Evolutionary conservation across 2,329 filamentous ascomycete genomes (phyloP), one percentile per base, ranked within the genome.

Genomic region (Sordariomycetes sp.): DNA sequence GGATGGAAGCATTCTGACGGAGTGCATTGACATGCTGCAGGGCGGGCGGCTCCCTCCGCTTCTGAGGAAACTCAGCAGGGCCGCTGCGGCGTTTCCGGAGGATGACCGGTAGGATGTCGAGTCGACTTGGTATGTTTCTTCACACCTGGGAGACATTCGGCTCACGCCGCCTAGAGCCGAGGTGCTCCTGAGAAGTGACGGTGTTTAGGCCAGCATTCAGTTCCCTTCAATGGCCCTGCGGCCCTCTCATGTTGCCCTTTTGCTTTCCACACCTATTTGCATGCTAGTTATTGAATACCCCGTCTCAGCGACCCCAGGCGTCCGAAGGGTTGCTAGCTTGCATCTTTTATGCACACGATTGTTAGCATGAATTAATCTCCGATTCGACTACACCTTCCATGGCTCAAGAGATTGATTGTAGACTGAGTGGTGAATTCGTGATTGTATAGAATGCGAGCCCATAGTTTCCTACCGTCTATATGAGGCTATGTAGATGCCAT

Each of bases 11-110:
- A 54, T 70, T 35, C 69, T 76, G 7, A 69, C 72, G 25, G 65
- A 71, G 20, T 68, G 67, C 39, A 65, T 76, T 56, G 59, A 57
- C 1, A 63, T 61, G 20, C 64, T 76, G 25, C 65, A 70, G 48
- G 59, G 60, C 0, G 74, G 74, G 1, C 59, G 60, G 10, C 64
- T 76, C 42, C 74, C 73, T 0, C 64, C 66, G 0, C 59, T 67
- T 4, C 63, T 75, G 52, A 63, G 70, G 28, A 64, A 65, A 20
- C 60, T 70, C 3, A 69, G 67, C 54, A 63, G 67, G 35, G 68
- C 69, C n/a, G 69, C 70, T 1, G 61, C 64, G 7, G 59, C 61
- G 2, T 72, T 72, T 45, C 70, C 70, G 13, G 51, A 52, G 57
- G 58, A 42, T n/a, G 55, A 35, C n/a, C 25, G 28, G 20, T 25